These are phyloP conservation scores for Sporothrix sp. DNA, from an alignment of 2,329 filamentous ascomycete genomes.

Conservation along the genomic window DNA sequence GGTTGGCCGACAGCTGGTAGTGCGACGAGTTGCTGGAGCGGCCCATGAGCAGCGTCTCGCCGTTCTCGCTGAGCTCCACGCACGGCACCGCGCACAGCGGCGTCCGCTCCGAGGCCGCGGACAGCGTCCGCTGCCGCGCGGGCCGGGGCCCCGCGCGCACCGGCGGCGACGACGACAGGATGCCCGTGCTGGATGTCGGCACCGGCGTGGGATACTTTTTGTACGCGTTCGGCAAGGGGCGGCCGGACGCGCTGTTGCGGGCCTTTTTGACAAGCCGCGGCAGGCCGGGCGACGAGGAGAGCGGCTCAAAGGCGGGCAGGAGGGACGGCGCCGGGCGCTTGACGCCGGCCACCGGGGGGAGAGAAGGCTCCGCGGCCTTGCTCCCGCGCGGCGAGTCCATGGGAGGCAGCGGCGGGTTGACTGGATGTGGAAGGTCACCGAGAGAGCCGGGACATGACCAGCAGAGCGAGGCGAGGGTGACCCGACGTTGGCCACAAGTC, in stretches of 20 bases:
- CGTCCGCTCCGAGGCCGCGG: constrained; percentile 62
- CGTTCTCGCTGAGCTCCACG: constrained; percentile 69
- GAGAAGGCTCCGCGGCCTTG: constrained; percentile 27
- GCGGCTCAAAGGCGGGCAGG: constrained; percentile 68
- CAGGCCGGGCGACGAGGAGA: constrained; percentile 67
- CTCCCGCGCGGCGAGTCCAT: no score
- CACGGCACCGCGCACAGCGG: constrained; percentile 78
- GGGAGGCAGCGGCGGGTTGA: no score
- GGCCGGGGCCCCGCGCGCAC: constrained; percentile 30
- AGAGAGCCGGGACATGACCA: no score
- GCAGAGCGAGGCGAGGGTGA: no score
- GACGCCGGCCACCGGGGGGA: constrained; percentile 33
- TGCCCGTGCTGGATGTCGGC: constrained; percentile 86
- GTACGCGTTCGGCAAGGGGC: constrained; percentile 32
- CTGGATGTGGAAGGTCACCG: no score
- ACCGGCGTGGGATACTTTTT: constrained; percentile 84
- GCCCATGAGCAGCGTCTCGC: constrained; percentile 77
- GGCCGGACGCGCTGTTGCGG: constrained; percentile 6
- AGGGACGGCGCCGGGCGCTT: constrained; percentile 58
- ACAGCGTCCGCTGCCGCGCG: constrained; percentile 49
- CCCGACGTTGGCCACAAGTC: no score
- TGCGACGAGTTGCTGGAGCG: constrained; percentile 92
- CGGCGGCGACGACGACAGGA: constrained; percentile 79
- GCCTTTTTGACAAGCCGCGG: constrained; percentile 54
- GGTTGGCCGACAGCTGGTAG: constrained; percentile 85